Percentiles rank a stretch among this genome's conserved stretches.
phyloP scores from a whole-genome alignment of 2,329 filamentous ascomycete genomes.

The Parafenestella ontariensis region DNA sequence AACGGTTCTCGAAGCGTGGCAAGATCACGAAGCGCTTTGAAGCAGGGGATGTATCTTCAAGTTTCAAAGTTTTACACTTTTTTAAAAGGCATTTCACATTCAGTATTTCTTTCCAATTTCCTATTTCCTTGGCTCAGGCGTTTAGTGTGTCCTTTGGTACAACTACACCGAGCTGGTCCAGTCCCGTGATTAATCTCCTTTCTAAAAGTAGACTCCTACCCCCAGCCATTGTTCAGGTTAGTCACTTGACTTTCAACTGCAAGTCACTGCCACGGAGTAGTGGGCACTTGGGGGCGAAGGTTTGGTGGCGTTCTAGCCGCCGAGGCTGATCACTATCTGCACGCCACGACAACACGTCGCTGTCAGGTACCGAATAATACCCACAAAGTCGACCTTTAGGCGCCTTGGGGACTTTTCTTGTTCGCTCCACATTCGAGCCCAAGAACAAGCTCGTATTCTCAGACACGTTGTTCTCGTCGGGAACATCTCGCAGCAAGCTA shows the following conservation, averaged over 20 bases:
- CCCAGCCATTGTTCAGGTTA: too few species aligned
- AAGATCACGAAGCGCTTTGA: background rate
- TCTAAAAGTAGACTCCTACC: too few species aligned
- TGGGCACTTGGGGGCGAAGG: background rate
- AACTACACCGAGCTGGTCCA: too few species aligned
- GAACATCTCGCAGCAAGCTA: background rate
- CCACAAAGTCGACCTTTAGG: background rate
- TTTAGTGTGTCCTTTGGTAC: too few species aligned
- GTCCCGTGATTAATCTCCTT: too few species aligned
- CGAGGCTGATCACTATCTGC: constrained; percentile 14
- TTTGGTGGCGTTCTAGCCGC: constrained; percentile 21
- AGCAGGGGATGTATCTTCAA: too few species aligned
- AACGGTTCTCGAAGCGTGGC: background rate
- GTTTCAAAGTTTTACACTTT: too few species aligned
- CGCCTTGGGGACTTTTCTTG: constrained; percentile 1
- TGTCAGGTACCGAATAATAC: background rate
- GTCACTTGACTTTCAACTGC: background rate
- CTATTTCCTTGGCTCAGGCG: too few species aligned
- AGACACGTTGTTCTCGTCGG: background rate
- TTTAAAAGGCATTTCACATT: too few species aligned
- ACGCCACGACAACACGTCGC: constrained; percentile 11
- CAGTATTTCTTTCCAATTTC: too few species aligned
- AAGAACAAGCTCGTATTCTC: background rate
- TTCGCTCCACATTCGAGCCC: background rate
- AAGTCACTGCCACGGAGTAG: background rate